These are phyloP conservation scores for Leccinum pachyderme DNA, from an alignment of 1,284 basidiomycete species.

Conservation along the genomic window DNA sequence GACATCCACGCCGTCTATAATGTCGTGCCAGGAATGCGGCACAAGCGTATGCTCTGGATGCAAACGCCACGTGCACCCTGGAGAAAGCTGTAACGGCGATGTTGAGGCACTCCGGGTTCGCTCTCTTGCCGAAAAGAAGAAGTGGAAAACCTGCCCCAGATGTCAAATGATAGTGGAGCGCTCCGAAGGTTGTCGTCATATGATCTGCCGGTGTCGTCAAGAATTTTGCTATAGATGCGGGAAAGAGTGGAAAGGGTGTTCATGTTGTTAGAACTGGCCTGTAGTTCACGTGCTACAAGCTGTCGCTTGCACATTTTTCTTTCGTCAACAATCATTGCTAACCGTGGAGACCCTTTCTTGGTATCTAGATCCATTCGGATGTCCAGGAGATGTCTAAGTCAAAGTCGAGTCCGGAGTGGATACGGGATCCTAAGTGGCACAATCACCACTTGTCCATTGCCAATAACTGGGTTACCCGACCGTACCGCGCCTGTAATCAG, in stretches of 20 bases:
- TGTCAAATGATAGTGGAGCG: conserved; percentile 44
- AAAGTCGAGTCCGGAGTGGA: neutral
- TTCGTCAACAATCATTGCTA: too few relatives aligned
- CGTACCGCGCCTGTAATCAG: conserved; percentile 34
- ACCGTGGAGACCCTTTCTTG: neutral
- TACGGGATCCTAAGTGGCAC: too few relatives aligned
- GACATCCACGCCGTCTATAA: conserved; percentile 6
- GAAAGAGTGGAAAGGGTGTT: conserved; percentile 35
- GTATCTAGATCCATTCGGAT: neutral
- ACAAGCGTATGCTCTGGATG: conserved; percentile 35
- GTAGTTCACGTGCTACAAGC: neutral
- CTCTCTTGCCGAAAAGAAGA: conserved; percentile 31
- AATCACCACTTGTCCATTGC: neutral
- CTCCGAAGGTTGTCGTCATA: conserved; percentile 38
- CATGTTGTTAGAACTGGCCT: neutral
- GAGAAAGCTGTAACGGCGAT: conserved; percentile 21
- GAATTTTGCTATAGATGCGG: conserved; percentile 44
- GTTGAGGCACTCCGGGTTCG: conserved; percentile 27
- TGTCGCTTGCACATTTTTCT: neutral
- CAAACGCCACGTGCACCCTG: conserved; percentile 22
- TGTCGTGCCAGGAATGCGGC: conserved; percentile 28
- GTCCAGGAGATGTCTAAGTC: neutral
- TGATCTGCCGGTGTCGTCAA: conserved; percentile 40
- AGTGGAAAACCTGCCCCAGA: conserved; percentile 44
- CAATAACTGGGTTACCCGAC: neutral